phyloP scores from a whole-genome alignment of 495 filamentous ascomycete genomes.

The Evansstolkia leycettana region DNA sequence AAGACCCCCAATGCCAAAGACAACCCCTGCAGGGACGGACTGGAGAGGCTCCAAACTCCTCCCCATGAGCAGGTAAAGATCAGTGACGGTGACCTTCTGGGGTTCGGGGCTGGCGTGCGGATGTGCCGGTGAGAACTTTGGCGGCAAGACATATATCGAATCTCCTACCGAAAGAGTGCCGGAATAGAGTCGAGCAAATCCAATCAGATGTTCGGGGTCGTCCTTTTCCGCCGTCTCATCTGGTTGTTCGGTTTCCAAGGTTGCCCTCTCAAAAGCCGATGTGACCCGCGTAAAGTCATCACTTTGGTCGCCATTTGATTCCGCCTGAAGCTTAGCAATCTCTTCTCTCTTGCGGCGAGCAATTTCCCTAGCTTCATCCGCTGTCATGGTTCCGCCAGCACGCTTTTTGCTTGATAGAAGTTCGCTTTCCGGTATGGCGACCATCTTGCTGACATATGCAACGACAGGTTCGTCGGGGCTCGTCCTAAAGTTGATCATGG shows the following conservation, averaged over 20 bases:
- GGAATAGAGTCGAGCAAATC: slow-evolving; percentile 88
- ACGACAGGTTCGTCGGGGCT: slow-evolving; percentile 62
- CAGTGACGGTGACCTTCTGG: slow-evolving; percentile 71
- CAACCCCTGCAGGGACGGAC: slow-evolving; percentile 82
- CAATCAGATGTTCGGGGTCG: slow-evolving; percentile 80
- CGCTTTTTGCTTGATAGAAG: slow-evolving; percentile 65
- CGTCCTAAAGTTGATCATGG: slow-evolving; percentile 71
- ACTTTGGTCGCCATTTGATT: slow-evolving; percentile 30
- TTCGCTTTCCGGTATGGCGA: slow-evolving; percentile 85
- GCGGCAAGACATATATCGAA: slow-evolving; percentile 75
- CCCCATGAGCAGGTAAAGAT: slow-evolving; percentile 94
- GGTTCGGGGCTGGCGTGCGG: slow-evolving; percentile 68
- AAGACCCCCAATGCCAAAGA: slow-evolving; percentile 91
- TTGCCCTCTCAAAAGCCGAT: slow-evolving; percentile 38
- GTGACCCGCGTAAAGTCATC: slow-evolving; percentile 35
- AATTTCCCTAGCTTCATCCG: slow-evolving; percentile 80
- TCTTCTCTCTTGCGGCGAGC: slow-evolving; percentile 82
- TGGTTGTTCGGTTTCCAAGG: slow-evolving; percentile 28
- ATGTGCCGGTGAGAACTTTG: slow-evolving; percentile 77
- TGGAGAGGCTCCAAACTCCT: slow-evolving; percentile 70
- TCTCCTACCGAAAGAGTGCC: slow-evolving; percentile 85
- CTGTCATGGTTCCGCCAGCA: slow-evolving; percentile 51
- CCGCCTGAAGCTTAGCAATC: slow-evolving; percentile 62
- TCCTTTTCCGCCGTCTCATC: slow-evolving; percentile 36
- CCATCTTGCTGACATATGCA: slow-evolving; percentile 97